These are phyloP conservation scores for Ophiognomonia clavigignenti-juglandacearum DNA, from an alignment of 2,329 filamentous ascomycete genomes.

Conservation along the genomic window DNA sequence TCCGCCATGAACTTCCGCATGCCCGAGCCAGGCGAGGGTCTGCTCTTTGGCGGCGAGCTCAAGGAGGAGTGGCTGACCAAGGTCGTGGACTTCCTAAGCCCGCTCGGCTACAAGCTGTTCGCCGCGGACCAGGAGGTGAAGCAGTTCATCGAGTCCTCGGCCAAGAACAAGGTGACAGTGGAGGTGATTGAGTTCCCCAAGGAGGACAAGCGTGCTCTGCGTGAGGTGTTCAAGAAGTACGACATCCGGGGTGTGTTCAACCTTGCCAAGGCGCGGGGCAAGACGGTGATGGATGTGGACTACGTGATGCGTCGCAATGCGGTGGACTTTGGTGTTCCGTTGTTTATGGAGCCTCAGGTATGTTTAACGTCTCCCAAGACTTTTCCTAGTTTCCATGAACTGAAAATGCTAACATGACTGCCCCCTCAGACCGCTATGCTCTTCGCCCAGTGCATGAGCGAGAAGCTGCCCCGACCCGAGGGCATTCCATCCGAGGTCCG, in stretches of 20 bases:
- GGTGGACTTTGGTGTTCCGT: slow-evolving; percentile 93
- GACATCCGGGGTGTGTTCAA: slow-evolving; percentile 96
- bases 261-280: slow-evolving; percentile 76
- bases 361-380: slow-evolving; percentile 30
- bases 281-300: slow-evolving; percentile 84
- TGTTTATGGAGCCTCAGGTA: slow-evolving; percentile 99
- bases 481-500: slow-evolving; percentile 89
- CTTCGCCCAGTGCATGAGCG: slow-evolving; percentile 94
- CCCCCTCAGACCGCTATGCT: slow-evolving; percentile 76
- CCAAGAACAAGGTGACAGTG: slow-evolving; percentile 64
- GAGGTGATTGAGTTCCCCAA: slow-evolving; percentile 96
- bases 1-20: slow-evolving; percentile 99
- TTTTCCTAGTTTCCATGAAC: background rate
- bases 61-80: slow-evolving; percentile 65
- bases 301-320: slow-evolving; percentile 98
- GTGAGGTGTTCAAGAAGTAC: slow-evolving; percentile 95
- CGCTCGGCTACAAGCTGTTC: slow-evolving; percentile 91
- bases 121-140: slow-evolving; percentile 81
- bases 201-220: slow-evolving; percentile 88
- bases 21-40: slow-evolving; percentile 88
- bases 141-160: slow-evolving; percentile 68
- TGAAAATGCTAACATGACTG: slow-evolving; percentile 24
- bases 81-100: slow-evolving; percentile 81
- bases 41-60: slow-evolving; percentile 86
- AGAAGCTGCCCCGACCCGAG: slow-evolving; percentile 85